Percentiles rank a stretch among this genome's conserved stretches.
These are phyloP conservation scores for Ogataea naganishii DNA, from an alignment of 805 yeast genomes.

Conservation along the genomic window DNA sequence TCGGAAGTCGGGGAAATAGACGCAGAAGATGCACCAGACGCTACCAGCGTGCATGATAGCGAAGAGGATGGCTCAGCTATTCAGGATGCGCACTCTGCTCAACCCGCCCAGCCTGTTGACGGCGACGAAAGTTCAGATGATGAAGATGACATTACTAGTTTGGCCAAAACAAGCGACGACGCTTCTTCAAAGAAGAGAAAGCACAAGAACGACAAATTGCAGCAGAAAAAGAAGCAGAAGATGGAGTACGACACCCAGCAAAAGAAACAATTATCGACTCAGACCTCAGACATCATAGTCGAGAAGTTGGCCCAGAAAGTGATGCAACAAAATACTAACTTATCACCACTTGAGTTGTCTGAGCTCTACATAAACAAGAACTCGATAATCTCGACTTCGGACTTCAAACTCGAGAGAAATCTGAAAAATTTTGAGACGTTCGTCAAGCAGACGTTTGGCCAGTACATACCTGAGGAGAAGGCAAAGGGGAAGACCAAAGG, in stretches of 20 bases:
- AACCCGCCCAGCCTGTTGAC: slow-evolving; percentile 6
- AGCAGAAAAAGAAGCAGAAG: slow-evolving; percentile 56
- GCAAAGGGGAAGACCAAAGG: slow-evolving; percentile 18
- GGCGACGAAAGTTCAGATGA: slow-evolving; percentile 11
- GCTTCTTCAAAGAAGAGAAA: slow-evolving; percentile 19
- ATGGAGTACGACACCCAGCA: slow-evolving; percentile 55
- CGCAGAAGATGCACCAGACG: slow-evolving; percentile 16
- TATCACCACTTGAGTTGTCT: slow-evolving; percentile 67
- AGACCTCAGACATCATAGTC: slow-evolving; percentile 51
- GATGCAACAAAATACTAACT: slow-evolving; percentile 51
- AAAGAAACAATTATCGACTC: slow-evolving; percentile 46
- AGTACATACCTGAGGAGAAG: slow-evolving; percentile 31
- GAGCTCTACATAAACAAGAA: slow-evolving; percentile 49
- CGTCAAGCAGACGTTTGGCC: slow-evolving; percentile 39
- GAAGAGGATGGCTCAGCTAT: slow-evolving; percentile 2
- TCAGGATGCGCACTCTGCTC: slow-evolving; percentile 4
- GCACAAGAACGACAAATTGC: slow-evolving; percentile 33
- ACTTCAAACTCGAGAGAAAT: slow-evolving; percentile 42
- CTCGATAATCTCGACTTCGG: slow-evolving; percentile 55
- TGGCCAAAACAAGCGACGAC: slow-evolving; percentile 5
- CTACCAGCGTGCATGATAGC: slow-evolving; percentile 4
- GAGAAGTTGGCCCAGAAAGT: slow-evolving; percentile 59
- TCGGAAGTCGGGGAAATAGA: slow-evolving; percentile 25
- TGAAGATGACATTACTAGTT: slow-evolving; percentile 12
- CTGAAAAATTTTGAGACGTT: slow-evolving; percentile 50